Conservation (phyloP, 257 asterid species). For the Solanum paucissectum region DNA sequence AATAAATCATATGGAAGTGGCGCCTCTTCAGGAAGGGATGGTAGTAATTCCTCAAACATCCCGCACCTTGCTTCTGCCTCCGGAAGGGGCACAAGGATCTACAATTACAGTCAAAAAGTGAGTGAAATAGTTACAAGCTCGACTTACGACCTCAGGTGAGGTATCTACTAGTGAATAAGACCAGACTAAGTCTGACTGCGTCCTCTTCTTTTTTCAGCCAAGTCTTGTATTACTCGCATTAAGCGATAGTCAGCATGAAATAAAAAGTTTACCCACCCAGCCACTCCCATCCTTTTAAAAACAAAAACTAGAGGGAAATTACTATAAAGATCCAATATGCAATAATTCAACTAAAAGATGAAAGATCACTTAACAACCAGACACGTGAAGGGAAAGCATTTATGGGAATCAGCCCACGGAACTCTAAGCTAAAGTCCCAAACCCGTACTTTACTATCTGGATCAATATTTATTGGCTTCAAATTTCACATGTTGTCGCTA, state of each 20-base stretch:
- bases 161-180: not conserved
- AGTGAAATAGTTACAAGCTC: not conserved
- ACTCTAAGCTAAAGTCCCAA: not conserved
- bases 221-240: not conserved
- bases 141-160: not conserved
- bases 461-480: not conserved
- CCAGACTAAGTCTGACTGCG: not conserved
- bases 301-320: not conserved
- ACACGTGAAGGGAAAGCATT: not conserved
- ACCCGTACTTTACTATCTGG: not conserved
- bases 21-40: conserved; percentile 32
- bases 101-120: conserved; percentile 3
- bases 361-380: not conserved
- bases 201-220: not conserved
- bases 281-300: not conserved
- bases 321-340: not conserved
- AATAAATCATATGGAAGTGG: conserved; percentile 69
- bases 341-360: not conserved
- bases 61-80: conserved; percentile 88
- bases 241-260: not conserved
- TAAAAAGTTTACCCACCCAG: not conserved
- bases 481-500: not conserved
- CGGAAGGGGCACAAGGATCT: conserved; percentile 97
- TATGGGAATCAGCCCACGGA: not conserved
- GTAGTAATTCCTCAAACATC: conserved; percentile 79